Percentiles rank a stretch among this genome's conserved stretches.
These are phyloP conservation scores for Sparassis latifolia DNA, from an alignment of 1,284 basidiomycete species.

Conservation along the genomic window DNA sequence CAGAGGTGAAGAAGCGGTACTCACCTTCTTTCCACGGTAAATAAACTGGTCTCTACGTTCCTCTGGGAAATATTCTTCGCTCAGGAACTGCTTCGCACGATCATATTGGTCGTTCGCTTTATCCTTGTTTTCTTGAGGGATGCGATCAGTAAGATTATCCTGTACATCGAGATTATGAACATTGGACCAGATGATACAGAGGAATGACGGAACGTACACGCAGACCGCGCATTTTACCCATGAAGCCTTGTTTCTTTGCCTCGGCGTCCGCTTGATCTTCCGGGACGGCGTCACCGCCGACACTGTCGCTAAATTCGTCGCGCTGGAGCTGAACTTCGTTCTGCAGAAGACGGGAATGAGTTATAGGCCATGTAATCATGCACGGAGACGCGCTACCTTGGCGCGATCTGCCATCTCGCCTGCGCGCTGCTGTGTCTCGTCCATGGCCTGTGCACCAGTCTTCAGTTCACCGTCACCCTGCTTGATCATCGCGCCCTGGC, in stretches of 20 bases:
- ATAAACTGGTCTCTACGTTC: slow-evolving; percentile 82
- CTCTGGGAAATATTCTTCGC: slow-evolving; percentile 81
- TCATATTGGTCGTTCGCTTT: slow-evolving; percentile 44
- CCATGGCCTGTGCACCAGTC: slow-evolving; percentile 23
- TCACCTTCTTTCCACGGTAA: slow-evolving; percentile 70
- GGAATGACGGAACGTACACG: slow-evolving; percentile 19
- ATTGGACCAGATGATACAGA: neutral
- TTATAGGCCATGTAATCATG: neutral
- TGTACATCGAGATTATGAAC: slow-evolving; percentile 11
- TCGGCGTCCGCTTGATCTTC: slow-evolving; percentile 36
- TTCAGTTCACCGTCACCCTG: slow-evolving; percentile 31
- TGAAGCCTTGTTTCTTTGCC: slow-evolving; percentile 46
- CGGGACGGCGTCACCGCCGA: slow-evolving; percentile 19
- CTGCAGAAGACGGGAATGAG: slow-evolving; percentile 5
- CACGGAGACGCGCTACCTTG: slow-evolving; percentile 9
- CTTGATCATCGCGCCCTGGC: slow-evolving; percentile 20
- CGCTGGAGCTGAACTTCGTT: slow-evolving; percentile 24
- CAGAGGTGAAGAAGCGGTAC: slow-evolving; percentile 1
- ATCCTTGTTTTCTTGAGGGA: slow-evolving; percentile 61
- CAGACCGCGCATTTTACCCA: slow-evolving; percentile 38
- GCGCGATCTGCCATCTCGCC: slow-evolving; percentile 14
- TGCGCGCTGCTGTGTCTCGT: slow-evolving; percentile 15
- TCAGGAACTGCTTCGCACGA: slow-evolving; percentile 57
- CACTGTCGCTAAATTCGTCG: slow-evolving; percentile 26
- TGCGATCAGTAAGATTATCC: slow-evolving; percentile 41